Evolutionary conservation across 805 yeast genomes (phyloP), one percentile per base, ranked within the genome.

Genomic region (Clavispora carvajalis): DNA sequence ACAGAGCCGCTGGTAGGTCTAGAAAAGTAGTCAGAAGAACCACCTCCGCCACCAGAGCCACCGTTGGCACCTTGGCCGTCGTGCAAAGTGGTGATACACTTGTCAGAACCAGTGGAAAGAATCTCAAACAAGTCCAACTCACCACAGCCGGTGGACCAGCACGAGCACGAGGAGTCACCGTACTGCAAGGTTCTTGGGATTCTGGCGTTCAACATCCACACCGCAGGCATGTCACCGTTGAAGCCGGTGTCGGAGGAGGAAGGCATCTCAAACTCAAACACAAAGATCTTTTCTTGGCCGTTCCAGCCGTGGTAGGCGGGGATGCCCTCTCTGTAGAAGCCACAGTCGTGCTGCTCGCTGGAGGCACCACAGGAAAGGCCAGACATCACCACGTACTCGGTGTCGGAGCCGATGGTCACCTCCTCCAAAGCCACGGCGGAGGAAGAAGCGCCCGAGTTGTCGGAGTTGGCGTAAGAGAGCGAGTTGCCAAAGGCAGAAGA

Each of bases 111-210:
- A 25, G 84, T 52, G 47, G 80, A 69, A 53, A 93, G 76, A 53
- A 91, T 75, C 77, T 93, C 99, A 58, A 91, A 93, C 57, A 89
- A 73, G 69, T 93, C 99, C 57, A 93, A 74, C 74, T 93, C 99
- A 72, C 99, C 99, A 71, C 99, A 93, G 47, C 98, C 98, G 40
- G 95, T 76, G 39, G 77, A 56, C 99, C 99, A 93, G 77, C 99
- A 93, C 26, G 97, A 88, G 74, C 98, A 93, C 16, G 76, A 61
- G 19, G 81, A 62, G 45, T 71, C 71, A 63, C 97, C 97, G 69
- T 93, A 93, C 71, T 93, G 98, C 58, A 82, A 69, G 52, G 97
- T 90, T 76, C 99, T 87, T 69, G 99, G 96, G 59, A 90, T 82
- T 74, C 86, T 85, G 47, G 96, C 96, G 65, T 90, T 90, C 63